Conservation (phyloP, 2,329 filamentous ascomycete genomes). For the Pyricularia pennisetigena region DNA sequence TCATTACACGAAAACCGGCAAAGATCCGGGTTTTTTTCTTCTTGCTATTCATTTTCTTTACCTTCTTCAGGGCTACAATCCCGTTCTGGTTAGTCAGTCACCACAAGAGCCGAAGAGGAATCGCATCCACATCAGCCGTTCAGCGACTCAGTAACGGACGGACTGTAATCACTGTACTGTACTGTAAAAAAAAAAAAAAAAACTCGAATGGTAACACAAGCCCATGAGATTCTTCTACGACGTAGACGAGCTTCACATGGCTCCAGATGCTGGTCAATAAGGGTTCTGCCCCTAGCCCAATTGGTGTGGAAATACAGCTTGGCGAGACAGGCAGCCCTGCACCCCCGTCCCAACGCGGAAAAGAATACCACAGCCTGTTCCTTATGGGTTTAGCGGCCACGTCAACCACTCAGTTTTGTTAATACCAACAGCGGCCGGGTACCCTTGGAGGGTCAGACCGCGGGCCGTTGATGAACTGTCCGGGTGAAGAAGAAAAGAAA, state of each 20-base stretch:
- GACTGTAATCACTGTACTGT: too few relatives aligned
- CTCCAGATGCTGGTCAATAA: background rate
- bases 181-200: background rate
- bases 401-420: background rate
- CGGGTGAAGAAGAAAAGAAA: background rate
- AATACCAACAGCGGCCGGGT: background rate
- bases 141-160: background rate
- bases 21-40: background rate
- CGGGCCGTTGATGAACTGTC: background rate
- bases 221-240: background rate
- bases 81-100: background rate
- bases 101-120: background rate
- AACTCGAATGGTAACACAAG: background rate
- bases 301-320: background rate
- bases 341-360: background rate
- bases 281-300: background rate
- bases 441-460: background rate
- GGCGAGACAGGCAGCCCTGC: background rate
- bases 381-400: background rate
- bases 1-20: background rate
- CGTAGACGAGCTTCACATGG: constrained; percentile 1
- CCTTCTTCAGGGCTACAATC: background rate
- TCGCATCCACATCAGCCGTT: background rate
- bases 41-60: background rate
- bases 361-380: background rate